Conservation (phyloP, 108 stramenopile species). For the Nannochloropsis salina region DNA sequence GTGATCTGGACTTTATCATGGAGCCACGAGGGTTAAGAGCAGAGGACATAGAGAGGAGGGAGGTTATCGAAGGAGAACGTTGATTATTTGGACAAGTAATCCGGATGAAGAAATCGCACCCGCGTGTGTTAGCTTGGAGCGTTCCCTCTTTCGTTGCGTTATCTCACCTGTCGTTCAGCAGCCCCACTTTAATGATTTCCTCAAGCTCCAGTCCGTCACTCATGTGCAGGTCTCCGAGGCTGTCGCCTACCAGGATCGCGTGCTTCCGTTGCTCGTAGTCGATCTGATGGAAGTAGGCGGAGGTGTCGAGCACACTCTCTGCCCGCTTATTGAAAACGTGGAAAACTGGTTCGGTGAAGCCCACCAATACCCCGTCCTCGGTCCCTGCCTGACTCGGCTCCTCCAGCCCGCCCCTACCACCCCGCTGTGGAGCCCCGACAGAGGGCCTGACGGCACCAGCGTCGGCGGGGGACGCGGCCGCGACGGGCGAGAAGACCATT, state of each 20-base stretch:
- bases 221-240: slow-evolving; percentile 47
- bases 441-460: background rate
- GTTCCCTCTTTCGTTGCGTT: background rate
- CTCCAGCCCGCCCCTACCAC: background rate
- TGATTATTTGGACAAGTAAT: too few relatives aligned
- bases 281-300: background rate
- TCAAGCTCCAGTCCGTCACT: slow-evolving; percentile 27
- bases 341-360: slow-evolving; percentile 25
- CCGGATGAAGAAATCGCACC: too few relatives aligned
- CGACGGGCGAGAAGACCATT: slow-evolving; percentile 29
- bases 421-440: too few relatives aligned
- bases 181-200: slow-evolving; percentile 31
- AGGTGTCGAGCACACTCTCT: slow-evolving; percentile 5
- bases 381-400: background rate
- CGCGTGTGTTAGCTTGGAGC: too few relatives aligned
- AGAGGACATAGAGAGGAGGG: background rate
- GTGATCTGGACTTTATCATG: background rate
- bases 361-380: slow-evolving; percentile 23
- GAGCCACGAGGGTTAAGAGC: background rate
- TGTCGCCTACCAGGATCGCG: slow-evolving; percentile 42
- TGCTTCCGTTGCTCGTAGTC: background rate
- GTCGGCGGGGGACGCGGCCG: background rate
- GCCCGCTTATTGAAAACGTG: slow-evolving; percentile 48
- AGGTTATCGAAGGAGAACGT: background rate
- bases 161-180: slow-evolving; percentile 34